A percentile compares a stretch with the other conserved stretches of the same genome.
phyloP scores from a whole-genome alignment of 768 basidiomycete genomes.

The Pholiota molesta region DNA sequence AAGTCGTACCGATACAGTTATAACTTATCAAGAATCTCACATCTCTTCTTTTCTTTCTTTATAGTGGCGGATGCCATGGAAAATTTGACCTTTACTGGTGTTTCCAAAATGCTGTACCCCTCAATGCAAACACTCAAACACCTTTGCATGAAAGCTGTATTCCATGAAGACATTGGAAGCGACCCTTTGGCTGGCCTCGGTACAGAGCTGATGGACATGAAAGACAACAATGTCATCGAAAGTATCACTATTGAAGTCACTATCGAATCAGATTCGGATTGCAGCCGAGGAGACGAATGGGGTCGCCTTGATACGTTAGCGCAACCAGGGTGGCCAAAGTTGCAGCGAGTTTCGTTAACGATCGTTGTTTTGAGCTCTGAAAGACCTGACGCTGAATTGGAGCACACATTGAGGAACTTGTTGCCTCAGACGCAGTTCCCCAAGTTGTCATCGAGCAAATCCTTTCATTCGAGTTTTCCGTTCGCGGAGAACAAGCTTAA shows the following conservation, averaged over 20 bases:
- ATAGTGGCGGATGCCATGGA: background rate
- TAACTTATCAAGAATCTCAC: background rate
- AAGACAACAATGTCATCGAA: constrained; percentile 1
- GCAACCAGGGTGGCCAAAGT: constrained; percentile 4
- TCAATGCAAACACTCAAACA: background rate
- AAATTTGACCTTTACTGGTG: background rate
- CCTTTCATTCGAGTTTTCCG: background rate
- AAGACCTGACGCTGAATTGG: background rate
- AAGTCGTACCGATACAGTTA: too few relatives aligned
- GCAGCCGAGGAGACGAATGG: constrained; percentile 7
- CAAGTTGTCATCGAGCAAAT: background rate
- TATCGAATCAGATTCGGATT: background rate
- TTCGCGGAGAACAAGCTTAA: background rate
- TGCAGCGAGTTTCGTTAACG: constrained; percentile 10
- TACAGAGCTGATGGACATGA: constrained; percentile 7
- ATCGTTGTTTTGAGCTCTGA: constrained; percentile 1
- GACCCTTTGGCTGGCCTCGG: constrained; percentile 5
- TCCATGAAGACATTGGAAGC: background rate
- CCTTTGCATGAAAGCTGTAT: background rate
- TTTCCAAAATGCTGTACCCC: background rate
- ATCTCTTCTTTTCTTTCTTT: background rate
- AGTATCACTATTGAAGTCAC: background rate
- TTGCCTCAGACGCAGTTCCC: constrained; percentile 12
- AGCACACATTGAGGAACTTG: constrained; percentile 4
- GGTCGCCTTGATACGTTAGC: constrained; percentile 7